Conservation (phyloP, 768 basidiomycete genomes). For the Ephemerocybe angulata region DNA sequence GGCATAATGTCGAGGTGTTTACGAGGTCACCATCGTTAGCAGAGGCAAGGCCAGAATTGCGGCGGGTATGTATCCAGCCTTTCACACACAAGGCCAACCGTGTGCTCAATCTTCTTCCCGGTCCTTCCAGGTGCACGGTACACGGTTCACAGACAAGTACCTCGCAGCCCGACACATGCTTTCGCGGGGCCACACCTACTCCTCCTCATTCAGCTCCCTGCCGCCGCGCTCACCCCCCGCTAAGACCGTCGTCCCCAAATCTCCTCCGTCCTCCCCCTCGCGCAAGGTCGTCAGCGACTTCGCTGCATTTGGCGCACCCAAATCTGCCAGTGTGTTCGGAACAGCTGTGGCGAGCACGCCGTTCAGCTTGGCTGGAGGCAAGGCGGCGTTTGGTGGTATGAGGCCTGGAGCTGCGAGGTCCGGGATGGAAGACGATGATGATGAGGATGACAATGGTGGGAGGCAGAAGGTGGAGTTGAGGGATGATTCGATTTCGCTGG, state of each 20-base stretch:
- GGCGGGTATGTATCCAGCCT: conserved; percentile 54
- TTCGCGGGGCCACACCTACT: conserved; percentile 42
- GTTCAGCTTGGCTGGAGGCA: conserved; percentile 73
- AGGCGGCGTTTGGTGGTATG: conserved; percentile 82
- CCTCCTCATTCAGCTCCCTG: conserved; percentile 41
- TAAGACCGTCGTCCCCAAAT: conserved; percentile 16
- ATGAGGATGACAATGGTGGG: conserved; percentile 61
- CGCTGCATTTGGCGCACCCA: conserved; percentile 76
- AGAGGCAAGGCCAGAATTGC: conserved; percentile 73
- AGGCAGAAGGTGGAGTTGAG: conserved; percentile 72
- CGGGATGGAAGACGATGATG: conserved; percentile 57
- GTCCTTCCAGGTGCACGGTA: conserved; percentile 73
- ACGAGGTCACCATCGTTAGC: conserved; percentile 63
- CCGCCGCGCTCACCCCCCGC: conserved; percentile 31
- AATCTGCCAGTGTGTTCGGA: conserved; percentile 74
- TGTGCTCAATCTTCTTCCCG: not conserved
- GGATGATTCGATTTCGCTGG: conserved; percentile 85
- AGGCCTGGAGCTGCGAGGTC: conserved; percentile 37
- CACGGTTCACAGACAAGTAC: conserved; percentile 96
- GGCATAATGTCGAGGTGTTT: conserved; percentile 88
- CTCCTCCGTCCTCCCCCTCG: conserved; percentile 57
- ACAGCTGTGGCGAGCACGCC: conserved; percentile 81
- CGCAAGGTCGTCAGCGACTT: conserved; percentile 89
- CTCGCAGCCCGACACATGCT: conserved; percentile 65
- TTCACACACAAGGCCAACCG: conserved; percentile 9